Evolutionary conservation across 2,329 filamentous ascomycete genomes (phyloP).

Genomic region (Neofusicoccum parvum): DNA sequence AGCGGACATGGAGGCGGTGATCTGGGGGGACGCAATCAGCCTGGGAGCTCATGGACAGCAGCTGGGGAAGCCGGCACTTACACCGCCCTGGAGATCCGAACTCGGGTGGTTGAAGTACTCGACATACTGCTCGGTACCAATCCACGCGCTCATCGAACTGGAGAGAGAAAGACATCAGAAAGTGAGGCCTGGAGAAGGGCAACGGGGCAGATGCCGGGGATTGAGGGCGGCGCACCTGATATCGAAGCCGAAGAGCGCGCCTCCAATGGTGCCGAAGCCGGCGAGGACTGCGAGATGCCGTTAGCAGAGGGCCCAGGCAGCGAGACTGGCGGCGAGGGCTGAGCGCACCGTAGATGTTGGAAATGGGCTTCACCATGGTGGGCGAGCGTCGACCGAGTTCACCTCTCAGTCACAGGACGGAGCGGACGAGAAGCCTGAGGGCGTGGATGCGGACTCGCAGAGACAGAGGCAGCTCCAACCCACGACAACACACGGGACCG

Average conservation of each 20-base stretch:
- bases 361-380: conserved; percentile 17
- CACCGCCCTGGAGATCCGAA: conserved; percentile 49
- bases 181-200: conserved; percentile 42
- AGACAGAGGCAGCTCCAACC: neutral
- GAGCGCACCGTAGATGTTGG: conserved; percentile 19
- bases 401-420: neutral
- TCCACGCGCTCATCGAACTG: conserved; percentile 51
- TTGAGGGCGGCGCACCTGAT: conserved; percentile 51
- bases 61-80: neutral
- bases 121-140: conserved; percentile 50
- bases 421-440: neutral
- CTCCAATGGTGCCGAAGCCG: conserved; percentile 59
- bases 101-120: conserved; percentile 55
- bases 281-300: conserved; percentile 4
- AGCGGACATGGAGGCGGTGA: conserved; percentile 52
- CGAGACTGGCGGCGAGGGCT: neutral
- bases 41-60: too few relatives aligned
- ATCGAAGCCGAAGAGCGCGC: conserved; percentile 76
- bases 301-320: neutral
- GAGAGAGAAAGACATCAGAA: neutral
- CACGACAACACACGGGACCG: neutral
- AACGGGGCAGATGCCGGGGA: neutral
- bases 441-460: neutral
- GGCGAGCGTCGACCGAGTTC: neutral
- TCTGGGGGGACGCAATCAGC: conserved; percentile 26